Percentiles rank a stretch among this genome's conserved stretches.
phyloP scores from a whole-genome alignment of 2,329 filamentous ascomycete genomes.

The Metarhizium sp. region DNA sequence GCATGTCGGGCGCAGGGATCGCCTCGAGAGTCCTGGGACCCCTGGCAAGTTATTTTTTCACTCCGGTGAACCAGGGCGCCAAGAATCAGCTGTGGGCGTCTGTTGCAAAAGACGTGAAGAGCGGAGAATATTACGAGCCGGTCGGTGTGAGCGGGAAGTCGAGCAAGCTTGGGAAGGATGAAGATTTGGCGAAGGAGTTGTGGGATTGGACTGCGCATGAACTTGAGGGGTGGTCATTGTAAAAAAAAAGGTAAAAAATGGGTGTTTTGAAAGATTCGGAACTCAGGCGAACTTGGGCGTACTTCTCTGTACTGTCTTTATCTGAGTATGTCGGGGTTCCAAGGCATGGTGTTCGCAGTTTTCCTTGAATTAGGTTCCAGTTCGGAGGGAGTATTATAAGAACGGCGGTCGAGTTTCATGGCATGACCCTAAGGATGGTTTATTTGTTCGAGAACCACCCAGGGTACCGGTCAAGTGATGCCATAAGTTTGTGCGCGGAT shows the following conservation, averaged over 20 bases:
- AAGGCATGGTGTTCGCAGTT: too few relatives aligned
- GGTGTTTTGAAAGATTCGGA: neutral
- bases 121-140: conserved; percentile 23
- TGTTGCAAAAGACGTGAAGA: conserved; percentile 21
- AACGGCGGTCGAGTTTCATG: too few relatives aligned
- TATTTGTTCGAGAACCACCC: too few relatives aligned
- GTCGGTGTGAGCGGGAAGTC: conserved; percentile 18
- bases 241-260: neutral
- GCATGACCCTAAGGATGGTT: too few relatives aligned
- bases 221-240: conserved; percentile 9
- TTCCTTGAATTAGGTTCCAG: too few relatives aligned
- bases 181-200: conserved; percentile 18
- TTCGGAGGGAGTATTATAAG: too few relatives aligned
- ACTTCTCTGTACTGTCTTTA: too few relatives aligned
- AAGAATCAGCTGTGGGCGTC: conserved; percentile 35
- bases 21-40: conserved; percentile 6
- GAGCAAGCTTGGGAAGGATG: conserved; percentile 13
- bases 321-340: too few relatives aligned
- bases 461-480: too few relatives aligned
- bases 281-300: too few relatives aligned
- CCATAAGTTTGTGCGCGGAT: too few relatives aligned
- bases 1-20: conserved; percentile 6
- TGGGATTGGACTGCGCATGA: conserved; percentile 28
- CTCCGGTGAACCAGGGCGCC: conserved; percentile 22
- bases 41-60: conserved; percentile 11